Conservation (phyloP, 495 filamentous ascomycete species). For the Podospora conica region DNA sequence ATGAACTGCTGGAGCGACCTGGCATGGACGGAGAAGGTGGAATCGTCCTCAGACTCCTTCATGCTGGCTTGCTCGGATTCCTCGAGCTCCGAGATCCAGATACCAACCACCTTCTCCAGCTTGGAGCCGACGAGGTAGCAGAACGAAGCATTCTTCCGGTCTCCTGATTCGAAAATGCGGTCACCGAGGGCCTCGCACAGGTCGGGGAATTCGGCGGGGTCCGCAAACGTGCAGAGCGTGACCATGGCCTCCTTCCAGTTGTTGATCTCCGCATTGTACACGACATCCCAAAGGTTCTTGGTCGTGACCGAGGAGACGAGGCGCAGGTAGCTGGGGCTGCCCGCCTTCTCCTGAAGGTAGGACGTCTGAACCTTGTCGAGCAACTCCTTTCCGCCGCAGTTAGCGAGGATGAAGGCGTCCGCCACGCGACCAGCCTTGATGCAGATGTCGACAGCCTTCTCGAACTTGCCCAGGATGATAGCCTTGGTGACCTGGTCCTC, state of each 20-base stretch:
- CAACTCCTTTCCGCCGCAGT: constrained; percentile 88
- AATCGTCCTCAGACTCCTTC: constrained; percentile 59
- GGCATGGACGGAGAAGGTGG: constrained; percentile 87
- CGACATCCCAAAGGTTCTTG: constrained; percentile 97
- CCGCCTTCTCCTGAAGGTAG: constrained; percentile 77
- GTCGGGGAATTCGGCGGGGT: constrained; percentile 84
- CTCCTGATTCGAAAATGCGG: constrained; percentile 69
- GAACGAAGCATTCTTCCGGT: constrained; percentile 84
- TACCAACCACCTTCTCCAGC: constrained; percentile 89
- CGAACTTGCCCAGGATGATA: constrained; percentile 83
- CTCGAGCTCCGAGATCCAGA: constrained; percentile 85
- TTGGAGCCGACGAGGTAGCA: constrained; percentile 94
- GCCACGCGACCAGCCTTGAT: constrained; percentile 83
- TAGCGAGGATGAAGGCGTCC: constrained; percentile 97
- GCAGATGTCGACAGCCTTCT: constrained; percentile 81
- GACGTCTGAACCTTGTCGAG: constrained; percentile 89
- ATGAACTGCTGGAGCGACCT: constrained; percentile 85
- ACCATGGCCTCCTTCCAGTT: constrained; percentile 98
- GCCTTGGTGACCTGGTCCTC: constrained; percentile 85
- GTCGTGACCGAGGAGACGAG: constrained; percentile 86
- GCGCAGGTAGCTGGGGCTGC: constrained; percentile 85
- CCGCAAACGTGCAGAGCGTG: constrained; percentile 88
- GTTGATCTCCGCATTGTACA: constrained; percentile 85
- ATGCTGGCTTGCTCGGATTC: constrained; percentile 72
- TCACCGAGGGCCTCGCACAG: constrained; percentile 96